Base-by-base conservation (phyloP, 768 basidiomycete genomes). In the Trametes sanguinea region DNA sequence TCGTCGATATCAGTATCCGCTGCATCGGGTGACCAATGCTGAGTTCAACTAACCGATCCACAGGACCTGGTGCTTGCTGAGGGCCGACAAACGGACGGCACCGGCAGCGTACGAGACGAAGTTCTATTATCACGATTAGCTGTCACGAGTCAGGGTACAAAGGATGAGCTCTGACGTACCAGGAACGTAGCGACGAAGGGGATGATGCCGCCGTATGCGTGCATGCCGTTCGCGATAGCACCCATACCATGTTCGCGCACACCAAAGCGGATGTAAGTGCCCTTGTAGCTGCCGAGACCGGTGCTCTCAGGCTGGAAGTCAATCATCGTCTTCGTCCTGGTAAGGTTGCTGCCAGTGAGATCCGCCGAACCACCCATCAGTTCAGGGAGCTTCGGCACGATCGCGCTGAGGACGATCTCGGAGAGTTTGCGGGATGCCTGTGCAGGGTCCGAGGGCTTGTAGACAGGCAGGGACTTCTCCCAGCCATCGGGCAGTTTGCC, bases 171-270 rank as follows among this genome's bases (percentile, higher is more conserved):
- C 44, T 11, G 29, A 73, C 81, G 68, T 67, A 90, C 89, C 77
- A 97, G 75, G 88, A 97, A 97, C 37, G 95, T 98, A 60, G 89
- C 92, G 64, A 89, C 84, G 74, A 93, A 95, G 46, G 95, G 95
- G 64, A 96, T 84, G 71, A 95, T 86, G 69, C 86, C 92, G 62
- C 95, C 95, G 76, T 97, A 98, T 2, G 94, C 95, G 64, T 81
- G 75, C 64, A 95, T 74, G 73, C 95, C 95, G 74, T 97, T 97
- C 67, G 88, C 92, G 69, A 98, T 94, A 57, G 95, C 95, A 69
- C 90, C 92, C 95, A 97, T 98, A 67, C 81, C 95, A 76, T 98
- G 95, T 76, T 98, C 95, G 76, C 95, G 92, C 60, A 98, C 94
- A 84, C 95, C 95, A 78, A 90, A 98, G 57, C 95, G 90, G 74